Evolutionary conservation across 1,139 yeast genomes (phyloP).

Genomic region (Yamadazyma spencermartinsiae): DNA sequence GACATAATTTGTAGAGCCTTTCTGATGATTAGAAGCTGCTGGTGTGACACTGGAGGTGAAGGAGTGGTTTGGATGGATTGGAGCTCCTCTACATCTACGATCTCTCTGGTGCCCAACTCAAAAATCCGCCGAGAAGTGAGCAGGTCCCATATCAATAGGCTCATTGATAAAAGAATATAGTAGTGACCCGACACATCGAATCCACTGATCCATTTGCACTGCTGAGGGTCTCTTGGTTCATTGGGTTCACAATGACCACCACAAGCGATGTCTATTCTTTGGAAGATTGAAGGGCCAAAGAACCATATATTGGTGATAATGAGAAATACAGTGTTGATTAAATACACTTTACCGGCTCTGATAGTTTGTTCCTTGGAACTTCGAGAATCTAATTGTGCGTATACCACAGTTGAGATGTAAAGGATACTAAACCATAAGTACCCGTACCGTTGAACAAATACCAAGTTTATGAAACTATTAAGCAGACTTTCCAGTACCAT

Average conservation of each 20-base stretch:
- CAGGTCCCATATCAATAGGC: constrained; percentile 45
- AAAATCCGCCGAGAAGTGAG: constrained; percentile 12
- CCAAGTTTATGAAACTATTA: constrained; percentile 19
- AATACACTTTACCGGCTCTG: constrained; percentile 19
- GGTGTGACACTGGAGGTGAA: not conserved
- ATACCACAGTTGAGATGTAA: constrained; percentile 5
- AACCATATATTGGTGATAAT: constrained; percentile 38
- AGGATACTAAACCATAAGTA: constrained; percentile 29
- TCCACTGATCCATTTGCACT: constrained; percentile 59
- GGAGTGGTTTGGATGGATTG: not conserved
- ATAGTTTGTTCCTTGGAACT: not conserved
- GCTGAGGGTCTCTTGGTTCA: not conserved
- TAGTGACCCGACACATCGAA: constrained; percentile 69
- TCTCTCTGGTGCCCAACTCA: constrained; percentile 12
- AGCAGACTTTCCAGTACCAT: constrained; percentile 15
- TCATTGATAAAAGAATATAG: constrained; percentile 51
- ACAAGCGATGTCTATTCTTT: constrained; percentile 35
- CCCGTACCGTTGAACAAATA: constrained; percentile 28
- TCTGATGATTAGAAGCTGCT: not conserved
- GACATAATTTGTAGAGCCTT: not conserved
- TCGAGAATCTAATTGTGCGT: not conserved
- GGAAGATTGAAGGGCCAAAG: constrained; percentile 48
- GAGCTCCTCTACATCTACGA: constrained; percentile 9
- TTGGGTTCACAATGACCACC: constrained; percentile 43
- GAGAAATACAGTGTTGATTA: constrained; percentile 18